A percentile compares a stretch with the other conserved stretches of the same genome.
phyloP scores from a whole-genome alignment of 192 early-diverging fungal species.

The Coemansia sp. region DNA sequence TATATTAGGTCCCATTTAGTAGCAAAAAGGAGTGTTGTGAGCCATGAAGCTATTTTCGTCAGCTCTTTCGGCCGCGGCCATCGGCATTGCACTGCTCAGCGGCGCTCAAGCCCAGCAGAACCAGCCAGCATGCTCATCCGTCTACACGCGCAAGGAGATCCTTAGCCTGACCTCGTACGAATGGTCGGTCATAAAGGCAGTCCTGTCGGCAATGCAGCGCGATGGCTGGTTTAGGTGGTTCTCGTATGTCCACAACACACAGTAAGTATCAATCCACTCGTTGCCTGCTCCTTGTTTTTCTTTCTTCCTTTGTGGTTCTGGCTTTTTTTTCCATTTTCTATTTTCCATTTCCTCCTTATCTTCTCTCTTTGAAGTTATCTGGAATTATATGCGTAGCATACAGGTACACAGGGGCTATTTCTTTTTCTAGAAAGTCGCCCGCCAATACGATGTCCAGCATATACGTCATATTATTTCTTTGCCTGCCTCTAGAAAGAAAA shows the following conservation, averaged over 20 bases:
- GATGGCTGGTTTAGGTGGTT: slow-evolving; percentile 55
- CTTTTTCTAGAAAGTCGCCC: background rate
- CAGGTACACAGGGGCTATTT: background rate
- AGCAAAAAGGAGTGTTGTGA: background rate
- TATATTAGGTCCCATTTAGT: no score
- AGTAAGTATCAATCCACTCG: slow-evolving; percentile 20
- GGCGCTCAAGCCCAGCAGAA: slow-evolving; percentile 36
- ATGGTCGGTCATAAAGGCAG: slow-evolving; percentile 24
- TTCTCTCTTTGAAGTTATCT: no score
- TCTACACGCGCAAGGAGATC: slow-evolving; percentile 52
- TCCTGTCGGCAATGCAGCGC: slow-evolving; percentile 43
- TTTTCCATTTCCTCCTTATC: no score
- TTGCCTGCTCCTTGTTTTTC: background rate
- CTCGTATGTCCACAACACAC: slow-evolving; percentile 37
- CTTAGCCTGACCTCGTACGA: slow-evolving; percentile 40
- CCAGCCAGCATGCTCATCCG: slow-evolving; percentile 41
- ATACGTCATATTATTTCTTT: background rate
- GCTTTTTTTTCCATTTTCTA: no score
- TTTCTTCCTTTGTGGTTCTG: background rate
- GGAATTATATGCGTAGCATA: no score
- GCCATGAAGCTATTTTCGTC: slow-evolving; percentile 39
- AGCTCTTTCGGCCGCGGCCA: slow-evolving; percentile 24
- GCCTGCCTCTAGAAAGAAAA: no score
- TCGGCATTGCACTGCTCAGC: slow-evolving; percentile 33
- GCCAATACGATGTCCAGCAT: background rate